Conservation (phyloP, 257 asterid species). For the Solanum rostratum region DNA sequence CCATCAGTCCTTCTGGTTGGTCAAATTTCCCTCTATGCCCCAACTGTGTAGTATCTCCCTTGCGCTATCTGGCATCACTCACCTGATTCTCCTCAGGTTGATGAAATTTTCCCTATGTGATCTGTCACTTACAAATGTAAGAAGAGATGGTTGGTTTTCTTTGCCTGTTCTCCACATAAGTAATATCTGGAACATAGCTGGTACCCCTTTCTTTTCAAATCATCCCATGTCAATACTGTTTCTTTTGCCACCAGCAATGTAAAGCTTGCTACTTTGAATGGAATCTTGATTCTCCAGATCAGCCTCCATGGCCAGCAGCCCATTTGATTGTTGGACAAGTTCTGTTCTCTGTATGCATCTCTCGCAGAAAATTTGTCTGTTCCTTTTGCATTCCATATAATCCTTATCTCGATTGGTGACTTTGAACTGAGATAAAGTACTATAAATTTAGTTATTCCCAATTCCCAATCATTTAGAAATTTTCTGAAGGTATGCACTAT, state of each 20-base stretch:
- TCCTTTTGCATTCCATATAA: neutral
- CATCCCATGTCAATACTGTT: neutral
- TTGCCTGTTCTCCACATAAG: neutral
- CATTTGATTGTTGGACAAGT: neutral
- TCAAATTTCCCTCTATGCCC: neutral
- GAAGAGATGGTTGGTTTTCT: neutral
- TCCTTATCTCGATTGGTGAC: neutral
- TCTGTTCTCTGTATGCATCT: neutral
- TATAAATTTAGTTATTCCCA: neutral
- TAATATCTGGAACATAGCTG: neutral
- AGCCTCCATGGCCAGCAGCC: neutral
- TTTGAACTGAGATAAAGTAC: neutral
- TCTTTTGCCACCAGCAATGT: neutral
- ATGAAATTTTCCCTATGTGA: neutral
- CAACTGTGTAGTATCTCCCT: neutral
- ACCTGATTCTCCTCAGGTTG: neutral
- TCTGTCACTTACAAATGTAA: neutral
- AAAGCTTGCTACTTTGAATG: neutral
- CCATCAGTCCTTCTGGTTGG: neutral
- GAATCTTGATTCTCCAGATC: neutral
- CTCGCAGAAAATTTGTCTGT: neutral
- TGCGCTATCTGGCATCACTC: neutral
- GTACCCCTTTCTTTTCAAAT: neutral
- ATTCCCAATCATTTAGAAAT: neutral
- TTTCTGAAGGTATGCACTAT: neutral